Evolutionary conservation across 2,329 filamentous ascomycete species (phyloP), one percentile per base, ranked within the genome.

Genomic region (Exophiala mesophila): DNA sequence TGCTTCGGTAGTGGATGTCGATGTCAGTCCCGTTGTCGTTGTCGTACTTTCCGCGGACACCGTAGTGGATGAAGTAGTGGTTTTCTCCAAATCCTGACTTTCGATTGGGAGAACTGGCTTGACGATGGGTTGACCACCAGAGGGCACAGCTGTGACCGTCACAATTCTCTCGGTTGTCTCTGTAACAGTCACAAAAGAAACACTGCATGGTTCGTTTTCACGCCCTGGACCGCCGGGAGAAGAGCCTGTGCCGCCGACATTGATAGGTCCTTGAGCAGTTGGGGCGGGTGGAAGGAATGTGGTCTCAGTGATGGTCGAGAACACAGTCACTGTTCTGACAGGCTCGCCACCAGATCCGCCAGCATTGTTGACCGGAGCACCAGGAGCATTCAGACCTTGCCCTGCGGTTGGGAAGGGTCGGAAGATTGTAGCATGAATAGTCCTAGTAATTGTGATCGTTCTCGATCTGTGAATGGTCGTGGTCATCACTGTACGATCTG

Each of bases 401-500:
- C 30, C 33, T 4, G 10, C 32, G 6, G 32, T 18, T 5, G 42
- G 32, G 19, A 39, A 48, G 19, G 48, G 41, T 21, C 29, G 39
- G n/a, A 39, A 45, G 29, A 51, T 45, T 29, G 48, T 51, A 20
- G 48, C 44, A 36, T 48, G 47, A 16, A 51, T 45, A 6, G 45
- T 48, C 18, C 41, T 47, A 3, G 44, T 48, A 8, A 41, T 4
- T 6, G 23, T 43, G 29, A 48, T 41, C 9, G 48, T 48, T 33
- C 42, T 51, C 20, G 45, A 47, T 20, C 35, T 16, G 32, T 33
- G 44, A 29, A 51, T 39, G 12, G 48, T 51, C n/a, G 48, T 51
- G 7, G 48, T 51, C n/a, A 51, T 19, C 4, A 51, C 44, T 3
- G 48, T 47, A 15, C 44, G 44, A 5, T 44, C 45, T 26, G 36